A percentile compares a stretch with the other conserved stretches of the same genome.
These are phyloP conservation scores for Cladosporium cucumerinum DNA, from an alignment of 2,329 filamentous ascomycete species.

Conservation along the genomic window DNA sequence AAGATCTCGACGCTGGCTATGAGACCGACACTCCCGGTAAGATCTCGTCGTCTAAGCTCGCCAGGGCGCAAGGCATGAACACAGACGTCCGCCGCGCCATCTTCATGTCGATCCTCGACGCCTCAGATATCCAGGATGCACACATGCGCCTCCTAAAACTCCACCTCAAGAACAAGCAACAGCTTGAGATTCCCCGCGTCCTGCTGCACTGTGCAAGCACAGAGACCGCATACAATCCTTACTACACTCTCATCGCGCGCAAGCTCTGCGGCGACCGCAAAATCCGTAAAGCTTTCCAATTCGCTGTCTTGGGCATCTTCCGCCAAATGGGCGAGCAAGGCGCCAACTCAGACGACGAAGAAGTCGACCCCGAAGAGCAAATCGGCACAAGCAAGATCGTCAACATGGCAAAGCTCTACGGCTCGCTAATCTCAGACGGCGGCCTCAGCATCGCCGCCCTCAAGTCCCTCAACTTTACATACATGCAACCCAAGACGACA, in stretches of 20 bases:
- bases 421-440: constrained; percentile 59
- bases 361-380: constrained; percentile 50
- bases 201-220: constrained; percentile 81
- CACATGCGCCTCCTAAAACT: constrained; percentile 76
- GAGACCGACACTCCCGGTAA: constrained; percentile 24
- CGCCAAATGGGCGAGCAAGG: constrained; percentile 72
- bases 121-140: constrained; percentile 78
- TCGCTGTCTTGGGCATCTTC: constrained; percentile 82
- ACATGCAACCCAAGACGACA: constrained; percentile 70
- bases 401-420: constrained; percentile 66
- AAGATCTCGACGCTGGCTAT: constrained; percentile 28
- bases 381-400: constrained; percentile 59
- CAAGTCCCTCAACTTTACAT: constrained; percentile 72
- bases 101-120: constrained; percentile 85
- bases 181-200: constrained; percentile 81
- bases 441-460: constrained; percentile 55
- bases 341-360: constrained; percentile 56
- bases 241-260: constrained; percentile 82
- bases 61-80: constrained; percentile 78
- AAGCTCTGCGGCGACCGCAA: constrained; percentile 70
- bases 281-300: constrained; percentile 81
- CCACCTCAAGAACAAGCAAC: constrained; percentile 78
- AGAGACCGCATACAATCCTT: constrained; percentile 84
- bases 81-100: constrained; percentile 85
- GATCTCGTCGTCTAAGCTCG: constrained; percentile 69